Base-by-base conservation (phyloP, 1,284 basidiomycete species). In the Puccinia hordei region DNA sequence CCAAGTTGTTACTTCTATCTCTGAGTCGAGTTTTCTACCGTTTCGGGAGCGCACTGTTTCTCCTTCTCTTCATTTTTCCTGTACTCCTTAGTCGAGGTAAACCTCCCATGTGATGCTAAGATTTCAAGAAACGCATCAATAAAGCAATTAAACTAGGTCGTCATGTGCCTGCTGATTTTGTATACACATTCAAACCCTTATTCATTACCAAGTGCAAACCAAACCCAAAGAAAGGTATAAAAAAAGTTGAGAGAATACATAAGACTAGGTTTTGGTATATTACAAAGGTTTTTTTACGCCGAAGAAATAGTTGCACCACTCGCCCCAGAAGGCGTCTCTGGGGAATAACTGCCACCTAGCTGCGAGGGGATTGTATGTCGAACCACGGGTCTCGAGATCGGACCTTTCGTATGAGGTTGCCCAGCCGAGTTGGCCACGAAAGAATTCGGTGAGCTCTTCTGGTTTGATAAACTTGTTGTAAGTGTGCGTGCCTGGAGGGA, bases 381-480 rank as follows among this genome's bases (percentile, higher is more conserved):
- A 89, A 6, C 94, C 94, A 38, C 92, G 89, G 12, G 92, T 88
- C 85, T 95, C 93, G 1, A 93, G 92, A 83, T 94, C 89, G 89
- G 8, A 87, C 86, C 81, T 82, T 83, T 27, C 82, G 84, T 49
- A 81, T 82, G 76, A 63, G 82, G 49, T 83, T 84, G 73, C 81
- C 87, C 86, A 85, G 82, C 87, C 84, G 87, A 89, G 84, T n/a
- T 90, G 86, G 44, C 85, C 87, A 76, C 89, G 88, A 86, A 99
- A 96, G 87, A 93, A 98, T 12, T 88, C 88, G 49, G 92, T 87
- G n/a, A 99, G 89, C 85, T 99, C 96, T 0, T 89, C 87, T 0
- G 96, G 94, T 82, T 93, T 92, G 85, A 99, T 88, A 86, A 90
- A 99, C 87, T 99, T 98, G 55, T 89, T 88, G 85, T 93, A 92